Conservation (phyloP, 352 stramenopile genomes). For the Phytophthora niederhauseri region DNA sequence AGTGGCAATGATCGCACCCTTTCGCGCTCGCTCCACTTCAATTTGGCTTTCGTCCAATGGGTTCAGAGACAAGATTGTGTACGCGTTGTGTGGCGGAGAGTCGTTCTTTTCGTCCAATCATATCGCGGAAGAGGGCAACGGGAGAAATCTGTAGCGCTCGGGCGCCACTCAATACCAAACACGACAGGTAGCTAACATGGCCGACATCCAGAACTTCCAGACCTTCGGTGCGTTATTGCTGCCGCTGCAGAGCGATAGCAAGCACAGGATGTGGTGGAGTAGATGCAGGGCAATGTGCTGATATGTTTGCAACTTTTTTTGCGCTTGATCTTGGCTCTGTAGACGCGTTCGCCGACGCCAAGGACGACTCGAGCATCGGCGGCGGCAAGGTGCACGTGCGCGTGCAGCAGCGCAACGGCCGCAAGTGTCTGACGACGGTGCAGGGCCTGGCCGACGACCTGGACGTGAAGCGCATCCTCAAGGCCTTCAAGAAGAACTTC, state of each 20-base stretch:
- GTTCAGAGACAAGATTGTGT: constrained; percentile 2
- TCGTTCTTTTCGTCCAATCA: constrained; percentile 32
- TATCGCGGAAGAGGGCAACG: constrained; percentile 3
- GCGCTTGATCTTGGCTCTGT: neutral
- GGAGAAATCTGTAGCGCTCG: constrained; percentile 20
- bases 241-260: neutral
- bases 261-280: neutral
- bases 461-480: constrained; percentile 99
- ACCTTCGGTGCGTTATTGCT: constrained; percentile 76
- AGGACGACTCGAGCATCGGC: constrained; percentile 87
- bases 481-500: constrained; percentile 99
- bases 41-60: constrained; percentile 36
- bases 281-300: constrained; percentile 14
- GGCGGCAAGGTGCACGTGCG: constrained; percentile 97
- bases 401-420: constrained; percentile 99
- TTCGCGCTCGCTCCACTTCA: constrained; percentile 28
- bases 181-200: constrained; percentile 50
- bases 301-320: constrained; percentile 13
- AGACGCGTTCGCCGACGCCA: constrained; percentile 91
- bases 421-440: constrained; percentile 99
- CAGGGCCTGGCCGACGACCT: constrained; percentile 98
- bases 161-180: constrained; percentile 49
- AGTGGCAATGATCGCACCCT: constrained; percentile 27
- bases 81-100: constrained; percentile 1
- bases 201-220: constrained; percentile 91